These are phyloP conservation scores for Triticum dicoccoides DNA, from an alignment of 176 grass and related monocot genomes.

Conservation along the genomic window DNA sequence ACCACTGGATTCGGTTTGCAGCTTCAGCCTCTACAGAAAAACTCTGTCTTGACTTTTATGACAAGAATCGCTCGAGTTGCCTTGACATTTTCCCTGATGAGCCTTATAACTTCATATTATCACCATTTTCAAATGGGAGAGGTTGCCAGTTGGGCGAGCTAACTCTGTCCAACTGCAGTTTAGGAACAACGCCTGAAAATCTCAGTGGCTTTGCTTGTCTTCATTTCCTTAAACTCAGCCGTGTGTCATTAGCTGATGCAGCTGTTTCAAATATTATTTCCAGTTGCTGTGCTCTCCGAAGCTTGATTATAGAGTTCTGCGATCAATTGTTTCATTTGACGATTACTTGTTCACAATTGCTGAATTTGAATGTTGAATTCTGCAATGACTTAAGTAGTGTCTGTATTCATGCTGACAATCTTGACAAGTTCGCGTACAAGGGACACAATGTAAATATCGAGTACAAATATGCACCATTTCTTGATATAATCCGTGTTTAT, in stretches of 20 bases:
- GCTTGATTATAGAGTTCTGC: neutral
- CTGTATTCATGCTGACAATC: constrained; percentile 5
- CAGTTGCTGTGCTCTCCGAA: neutral
- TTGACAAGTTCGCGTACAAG: neutral
- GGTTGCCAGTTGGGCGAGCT: neutral
- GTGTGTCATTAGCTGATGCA: neutral
- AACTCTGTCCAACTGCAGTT: neutral
- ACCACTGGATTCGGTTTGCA: constrained; percentile 1
- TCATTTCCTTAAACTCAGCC: neutral
- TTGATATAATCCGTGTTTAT: neutral
- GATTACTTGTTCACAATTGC: neutral
- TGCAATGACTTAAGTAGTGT: neutral
- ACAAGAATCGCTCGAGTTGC: neutral
- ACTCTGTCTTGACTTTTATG: neutral
- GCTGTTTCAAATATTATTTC: neutral
- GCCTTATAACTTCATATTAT: neutral
- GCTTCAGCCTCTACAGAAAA: neutral
- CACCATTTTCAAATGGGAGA: neutral
- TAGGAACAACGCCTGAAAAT: neutral
- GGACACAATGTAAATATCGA: neutral
- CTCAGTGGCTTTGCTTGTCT: constrained; percentile 19
- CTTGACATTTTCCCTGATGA: too few species aligned
- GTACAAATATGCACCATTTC: neutral
- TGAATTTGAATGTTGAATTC: neutral
- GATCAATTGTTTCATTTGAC: neutral